Conservation (phyloP, 306 rosid species). For the Pterocarpus santalinus region DNA sequence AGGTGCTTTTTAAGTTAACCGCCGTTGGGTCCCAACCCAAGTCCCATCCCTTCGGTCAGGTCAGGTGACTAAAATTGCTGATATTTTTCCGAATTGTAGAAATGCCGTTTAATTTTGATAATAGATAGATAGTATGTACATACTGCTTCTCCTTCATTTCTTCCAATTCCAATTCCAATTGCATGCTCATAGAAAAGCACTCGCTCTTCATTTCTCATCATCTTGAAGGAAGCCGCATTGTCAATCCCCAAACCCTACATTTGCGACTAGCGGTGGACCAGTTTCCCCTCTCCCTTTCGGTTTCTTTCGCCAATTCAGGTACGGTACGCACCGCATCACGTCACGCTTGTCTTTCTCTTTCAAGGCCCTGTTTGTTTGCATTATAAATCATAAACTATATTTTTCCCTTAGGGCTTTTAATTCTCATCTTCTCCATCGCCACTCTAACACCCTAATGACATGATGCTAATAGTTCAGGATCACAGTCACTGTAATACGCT, state of each 20-base stretch:
- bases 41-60: not conserved
- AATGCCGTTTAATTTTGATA: conserved; percentile 2
- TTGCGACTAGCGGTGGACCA: conserved; percentile 6
- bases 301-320: conserved; percentile 29
- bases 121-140: too few species aligned
- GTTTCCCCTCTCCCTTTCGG: not conserved
- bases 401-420: conserved; percentile 26
- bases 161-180: conserved; percentile 7
- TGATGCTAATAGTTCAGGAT: conserved; percentile 30
- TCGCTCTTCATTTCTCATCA: not conserved
- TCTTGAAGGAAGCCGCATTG: conserved; percentile 30
- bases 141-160: not conserved
- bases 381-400: not conserved
- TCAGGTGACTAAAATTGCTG: not conserved
- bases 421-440: conserved; percentile 12
- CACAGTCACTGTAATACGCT: not conserved
- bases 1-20: conserved; percentile 37
- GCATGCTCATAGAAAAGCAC: not conserved
- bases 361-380: not conserved
- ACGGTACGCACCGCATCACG: not conserved
- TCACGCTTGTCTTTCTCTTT: not conserved
- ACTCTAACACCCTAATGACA: not conserved
- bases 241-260: conserved; percentile 46
- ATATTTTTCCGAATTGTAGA: not conserved
- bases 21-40: not conserved